Conservation (phyloP, 257 asterid species). For the Petunia secreta region DNA sequence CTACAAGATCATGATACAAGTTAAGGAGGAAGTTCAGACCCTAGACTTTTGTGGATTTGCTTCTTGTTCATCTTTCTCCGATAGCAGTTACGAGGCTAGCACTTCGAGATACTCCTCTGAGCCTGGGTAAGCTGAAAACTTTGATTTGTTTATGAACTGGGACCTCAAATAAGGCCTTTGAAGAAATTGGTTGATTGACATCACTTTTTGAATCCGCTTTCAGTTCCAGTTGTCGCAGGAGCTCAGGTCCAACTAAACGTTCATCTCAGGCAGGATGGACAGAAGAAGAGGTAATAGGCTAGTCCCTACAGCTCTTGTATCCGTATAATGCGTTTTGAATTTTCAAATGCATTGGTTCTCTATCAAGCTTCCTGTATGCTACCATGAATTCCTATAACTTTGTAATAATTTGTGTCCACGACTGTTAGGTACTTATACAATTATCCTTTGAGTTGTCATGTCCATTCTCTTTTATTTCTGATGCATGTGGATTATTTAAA, state of each 20-base stretch:
- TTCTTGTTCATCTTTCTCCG: constrained; percentile 41
- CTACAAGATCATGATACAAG: constrained; percentile 45
- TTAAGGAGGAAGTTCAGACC: constrained; percentile 43
- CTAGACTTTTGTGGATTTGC: constrained; percentile 17
- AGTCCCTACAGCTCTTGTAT: background rate
- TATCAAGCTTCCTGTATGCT: background rate
- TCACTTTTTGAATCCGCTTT: constrained; percentile 22
- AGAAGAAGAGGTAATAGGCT: constrained; percentile 64
- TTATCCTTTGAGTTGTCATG: background rate
- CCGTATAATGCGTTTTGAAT: background rate
- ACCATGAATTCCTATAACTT: background rate
- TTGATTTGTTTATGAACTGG: constrained; percentile 1
- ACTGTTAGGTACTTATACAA: background rate
- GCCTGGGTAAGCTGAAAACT: constrained; percentile 40
- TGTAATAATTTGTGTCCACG: background rate
- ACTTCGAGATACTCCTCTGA: constrained; percentile 49
- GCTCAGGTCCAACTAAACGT: constrained; percentile 56
- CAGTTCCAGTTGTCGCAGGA: constrained; percentile 45
- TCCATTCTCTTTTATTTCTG: constrained; percentile 5
- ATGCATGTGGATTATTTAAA: background rate
- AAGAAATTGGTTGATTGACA: constrained; percentile 3
- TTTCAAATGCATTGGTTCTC: background rate
- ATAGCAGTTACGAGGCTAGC: constrained; percentile 46
- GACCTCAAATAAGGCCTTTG: background rate
- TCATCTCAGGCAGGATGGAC: constrained; percentile 95